Conservation (phyloP, 2,329 filamentous ascomycete genomes). For the Chaetomiaceae sp. region DNA sequence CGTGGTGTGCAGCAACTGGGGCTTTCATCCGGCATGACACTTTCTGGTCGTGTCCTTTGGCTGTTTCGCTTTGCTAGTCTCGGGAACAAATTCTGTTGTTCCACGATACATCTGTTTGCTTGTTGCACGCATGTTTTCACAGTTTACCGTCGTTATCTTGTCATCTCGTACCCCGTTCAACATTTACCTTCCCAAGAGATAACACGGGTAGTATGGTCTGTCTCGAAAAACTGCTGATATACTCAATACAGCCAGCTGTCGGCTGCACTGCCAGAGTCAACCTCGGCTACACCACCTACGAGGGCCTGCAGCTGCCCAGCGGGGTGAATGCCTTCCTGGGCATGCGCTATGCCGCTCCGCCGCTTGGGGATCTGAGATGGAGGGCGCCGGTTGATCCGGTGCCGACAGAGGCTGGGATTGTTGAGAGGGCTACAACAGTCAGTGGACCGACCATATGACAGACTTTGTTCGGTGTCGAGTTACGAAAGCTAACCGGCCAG, state of each 20-base stretch:
- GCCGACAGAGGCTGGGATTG: conserved; percentile 22
- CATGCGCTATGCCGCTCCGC: conserved; percentile 50
- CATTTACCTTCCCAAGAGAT: not conserved
- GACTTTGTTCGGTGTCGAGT: too few species aligned
- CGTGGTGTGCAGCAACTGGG: too few species aligned
- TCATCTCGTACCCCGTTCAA: not conserved
- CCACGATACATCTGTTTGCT: too few species aligned
- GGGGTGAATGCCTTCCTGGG: conserved; percentile 45
- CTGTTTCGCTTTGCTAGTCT: too few species aligned
- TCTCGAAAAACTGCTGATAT: conserved; percentile 1
- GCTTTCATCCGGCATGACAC: too few species aligned
- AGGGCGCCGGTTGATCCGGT: conserved; percentile 44
- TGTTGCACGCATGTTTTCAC: too few species aligned
- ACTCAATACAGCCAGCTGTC: conserved; percentile 1
- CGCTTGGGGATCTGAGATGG: conserved; percentile 47
- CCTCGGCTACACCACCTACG: conserved; percentile 44
- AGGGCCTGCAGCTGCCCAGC: conserved; percentile 35
- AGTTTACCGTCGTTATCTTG: too few species aligned
- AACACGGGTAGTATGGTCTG: conserved; percentile 1
- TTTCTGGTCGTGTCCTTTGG: too few species aligned
- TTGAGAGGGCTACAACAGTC: conserved; percentile 37
- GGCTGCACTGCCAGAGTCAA: conserved; percentile 29
- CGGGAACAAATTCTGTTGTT: too few species aligned
- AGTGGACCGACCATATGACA: conserved; percentile 13
- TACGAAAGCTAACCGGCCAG: too few species aligned